A percentile compares a stretch with the other conserved stretches of the same genome.
These are phyloP conservation scores for Begonia peltatifolia DNA, from an alignment of 306 rosid species.

Conservation along the genomic window DNA sequence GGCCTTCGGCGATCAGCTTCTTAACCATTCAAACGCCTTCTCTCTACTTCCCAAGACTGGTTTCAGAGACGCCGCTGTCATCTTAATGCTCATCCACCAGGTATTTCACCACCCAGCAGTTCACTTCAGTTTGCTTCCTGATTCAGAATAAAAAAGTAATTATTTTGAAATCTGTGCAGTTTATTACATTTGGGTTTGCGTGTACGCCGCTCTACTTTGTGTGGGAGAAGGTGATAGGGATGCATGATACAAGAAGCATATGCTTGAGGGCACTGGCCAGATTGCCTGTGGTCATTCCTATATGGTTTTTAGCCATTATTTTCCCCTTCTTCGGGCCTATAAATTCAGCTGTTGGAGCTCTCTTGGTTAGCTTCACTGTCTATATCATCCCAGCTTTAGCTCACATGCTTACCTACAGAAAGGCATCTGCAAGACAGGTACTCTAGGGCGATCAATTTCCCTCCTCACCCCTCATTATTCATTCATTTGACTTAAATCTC, in stretches of 20 bases:
- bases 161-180: constrained; percentile 33
- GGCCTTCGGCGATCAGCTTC: too few species aligned
- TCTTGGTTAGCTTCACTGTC: constrained; percentile 91
- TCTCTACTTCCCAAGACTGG: too few species aligned
- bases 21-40: constrained; percentile 25
- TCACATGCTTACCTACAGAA: constrained; percentile 86
- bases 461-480: too few species aligned
- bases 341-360: constrained; percentile 91
- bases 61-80: too few species aligned
- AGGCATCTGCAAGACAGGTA: constrained; percentile 79
- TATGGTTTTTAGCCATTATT: constrained; percentile 90
- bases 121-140: too few species aligned
- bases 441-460: too few species aligned
- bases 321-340: constrained; percentile 98
- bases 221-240: constrained; percentile 98
- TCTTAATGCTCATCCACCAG: too few species aligned
- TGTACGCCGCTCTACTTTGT: constrained; percentile 95
- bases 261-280: constrained; percentile 78
- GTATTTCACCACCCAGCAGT: too few species aligned
- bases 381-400: constrained; percentile 77
- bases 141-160: background rate
- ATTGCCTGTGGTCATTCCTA: constrained; percentile 86
- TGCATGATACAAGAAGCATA: constrained; percentile 86
- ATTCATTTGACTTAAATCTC: too few species aligned
- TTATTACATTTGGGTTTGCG: constrained; percentile 92